phyloP scores from a whole-genome alignment of 129 eudicot species.

The Pittosporum tobira region DNA sequence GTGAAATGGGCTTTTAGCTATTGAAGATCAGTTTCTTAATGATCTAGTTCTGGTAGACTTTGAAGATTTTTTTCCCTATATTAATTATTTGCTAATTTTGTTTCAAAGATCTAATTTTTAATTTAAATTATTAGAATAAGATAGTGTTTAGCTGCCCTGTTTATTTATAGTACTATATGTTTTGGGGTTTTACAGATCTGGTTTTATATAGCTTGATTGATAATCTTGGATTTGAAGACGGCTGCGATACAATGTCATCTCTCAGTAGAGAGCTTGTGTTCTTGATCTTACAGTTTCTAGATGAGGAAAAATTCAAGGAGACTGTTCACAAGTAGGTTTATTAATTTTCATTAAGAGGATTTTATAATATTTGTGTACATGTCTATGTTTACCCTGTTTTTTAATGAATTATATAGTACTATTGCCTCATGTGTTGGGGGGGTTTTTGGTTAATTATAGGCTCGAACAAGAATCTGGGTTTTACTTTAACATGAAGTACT shows the following conservation, averaged over 20 bases:
- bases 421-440: neutral
- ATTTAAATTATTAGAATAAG: slow-evolving; percentile 14
- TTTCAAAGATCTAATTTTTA: slow-evolving; percentile 1
- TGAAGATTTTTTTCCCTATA: neutral
- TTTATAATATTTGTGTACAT: neutral
- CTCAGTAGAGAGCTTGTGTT: slow-evolving; percentile 82
- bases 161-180: slow-evolving; percentile 11
- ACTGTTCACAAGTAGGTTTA: slow-evolving; percentile 82
- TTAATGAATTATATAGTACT: neutral
- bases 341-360: neutral
- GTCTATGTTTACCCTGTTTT: neutral
- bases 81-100: neutral
- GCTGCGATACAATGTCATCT: slow-evolving; percentile 53
- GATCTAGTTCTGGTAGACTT: slow-evolving; percentile 28
- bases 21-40: slow-evolving; percentile 30
- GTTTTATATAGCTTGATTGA: slow-evolving; percentile 23
- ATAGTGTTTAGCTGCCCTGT: slow-evolving; percentile 37
- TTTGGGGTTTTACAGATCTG: slow-evolving; percentile 56
- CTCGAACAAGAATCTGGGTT: slow-evolving; percentile 84
- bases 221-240: slow-evolving; percentile 27
- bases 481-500: slow-evolving; percentile 88
- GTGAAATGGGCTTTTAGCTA: neutral
- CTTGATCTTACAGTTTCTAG: slow-evolving; percentile 76
- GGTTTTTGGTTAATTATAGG: slow-evolving; percentile 4
- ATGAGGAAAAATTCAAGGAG: slow-evolving; percentile 84